Evolutionary conservation across 1,284 basidiomycete species (phyloP).

Genomic region (Pseudozyma flocculosa): DNA sequence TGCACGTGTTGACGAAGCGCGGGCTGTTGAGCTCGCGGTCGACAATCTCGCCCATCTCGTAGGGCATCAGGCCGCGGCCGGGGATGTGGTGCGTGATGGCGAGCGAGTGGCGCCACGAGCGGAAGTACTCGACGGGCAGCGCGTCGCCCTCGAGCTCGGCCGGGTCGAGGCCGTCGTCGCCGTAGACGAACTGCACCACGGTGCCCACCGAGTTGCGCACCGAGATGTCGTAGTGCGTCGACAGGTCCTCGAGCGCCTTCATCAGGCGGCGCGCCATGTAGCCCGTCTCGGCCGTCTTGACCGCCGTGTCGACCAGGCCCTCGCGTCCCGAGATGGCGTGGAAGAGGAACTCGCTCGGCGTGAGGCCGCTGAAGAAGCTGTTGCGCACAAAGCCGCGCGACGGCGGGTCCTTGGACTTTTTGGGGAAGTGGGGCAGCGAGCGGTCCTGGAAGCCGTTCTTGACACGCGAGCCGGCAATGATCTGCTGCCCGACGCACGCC

Average conservation of each 20-base stretch:
- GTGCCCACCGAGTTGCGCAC: constrained; percentile 93
- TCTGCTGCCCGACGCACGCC: constrained; percentile 98
- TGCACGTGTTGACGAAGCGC: constrained; percentile 65
- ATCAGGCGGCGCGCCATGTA: constrained; percentile 99
- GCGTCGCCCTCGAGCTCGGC: constrained; percentile 88
- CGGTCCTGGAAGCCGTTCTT: constrained; percentile 99
- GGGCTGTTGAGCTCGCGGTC: constrained; percentile 65
- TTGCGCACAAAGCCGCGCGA: constrained; percentile 98
- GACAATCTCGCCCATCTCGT: constrained; percentile 77
- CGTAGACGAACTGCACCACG: constrained; percentile 97
- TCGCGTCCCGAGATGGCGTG: constrained; percentile 99
- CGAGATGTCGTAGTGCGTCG: constrained; percentile 94
- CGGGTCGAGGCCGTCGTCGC: constrained; percentile 95
- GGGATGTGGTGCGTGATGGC: constrained; percentile 63
- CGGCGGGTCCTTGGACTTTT: constrained; percentile 94
- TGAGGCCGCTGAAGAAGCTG: constrained; percentile 89
- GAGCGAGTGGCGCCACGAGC: constrained; percentile 84
- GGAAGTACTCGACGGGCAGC: constrained; percentile 70
- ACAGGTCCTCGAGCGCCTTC: constrained; percentile 97
- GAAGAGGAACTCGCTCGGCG: constrained; percentile 95
- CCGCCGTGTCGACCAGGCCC: constrained; percentile 97
- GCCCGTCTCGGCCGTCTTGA: constrained; percentile 98
- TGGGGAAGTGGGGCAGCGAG: constrained; percentile 95
- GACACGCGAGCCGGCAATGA: constrained; percentile 96
- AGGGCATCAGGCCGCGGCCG: constrained; percentile 74